These are phyloP conservation scores for Melampsora larici-populina DNA, from an alignment of 1,284 basidiomycete species.

Conservation along the genomic window DNA sequence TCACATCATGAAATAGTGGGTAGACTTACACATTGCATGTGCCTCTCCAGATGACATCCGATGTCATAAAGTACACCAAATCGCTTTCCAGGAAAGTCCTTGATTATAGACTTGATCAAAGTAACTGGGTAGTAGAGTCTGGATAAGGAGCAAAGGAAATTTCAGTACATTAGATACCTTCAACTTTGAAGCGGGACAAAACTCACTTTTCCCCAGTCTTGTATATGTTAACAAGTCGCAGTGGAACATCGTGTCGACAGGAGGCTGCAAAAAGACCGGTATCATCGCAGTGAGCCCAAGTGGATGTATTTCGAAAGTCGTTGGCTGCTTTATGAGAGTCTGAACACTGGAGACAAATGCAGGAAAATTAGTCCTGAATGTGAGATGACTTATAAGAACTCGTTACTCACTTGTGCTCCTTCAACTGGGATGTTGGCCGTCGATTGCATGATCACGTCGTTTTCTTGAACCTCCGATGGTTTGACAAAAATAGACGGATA, in stretches of 20 bases:
- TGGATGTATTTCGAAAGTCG: neutral
- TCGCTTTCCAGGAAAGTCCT: neutral
- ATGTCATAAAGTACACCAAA: slow-evolving; percentile 21
- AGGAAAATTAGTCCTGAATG: too few relatives aligned
- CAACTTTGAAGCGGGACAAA: neutral
- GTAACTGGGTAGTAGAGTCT: slow-evolving; percentile 13
- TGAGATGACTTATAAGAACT: neutral
- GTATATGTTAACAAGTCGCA: slow-evolving; percentile 3
- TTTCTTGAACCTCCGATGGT: neutral
- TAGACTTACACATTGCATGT: neutral
- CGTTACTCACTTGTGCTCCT: neutral
- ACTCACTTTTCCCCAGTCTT: slow-evolving; percentile 9
- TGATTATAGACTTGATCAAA: neutral
- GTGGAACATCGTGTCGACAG: slow-evolving; percentile 11
- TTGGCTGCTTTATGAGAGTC: slow-evolving; percentile 20
- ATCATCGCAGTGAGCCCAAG: slow-evolving; percentile 8
- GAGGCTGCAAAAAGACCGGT: slow-evolving; percentile 14
- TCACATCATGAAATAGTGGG: neutral
- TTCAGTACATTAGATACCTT: neutral
- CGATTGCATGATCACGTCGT: neutral
- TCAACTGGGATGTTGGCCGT: neutral
- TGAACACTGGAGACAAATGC: neutral
- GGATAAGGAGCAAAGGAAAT: neutral
- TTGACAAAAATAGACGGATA: slow-evolving; percentile 13
- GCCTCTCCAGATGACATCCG: slow-evolving; percentile 12